phyloP scores from a whole-genome alignment of 495 filamentous ascomycete species.

The Neurospora tetrasperma region DNA sequence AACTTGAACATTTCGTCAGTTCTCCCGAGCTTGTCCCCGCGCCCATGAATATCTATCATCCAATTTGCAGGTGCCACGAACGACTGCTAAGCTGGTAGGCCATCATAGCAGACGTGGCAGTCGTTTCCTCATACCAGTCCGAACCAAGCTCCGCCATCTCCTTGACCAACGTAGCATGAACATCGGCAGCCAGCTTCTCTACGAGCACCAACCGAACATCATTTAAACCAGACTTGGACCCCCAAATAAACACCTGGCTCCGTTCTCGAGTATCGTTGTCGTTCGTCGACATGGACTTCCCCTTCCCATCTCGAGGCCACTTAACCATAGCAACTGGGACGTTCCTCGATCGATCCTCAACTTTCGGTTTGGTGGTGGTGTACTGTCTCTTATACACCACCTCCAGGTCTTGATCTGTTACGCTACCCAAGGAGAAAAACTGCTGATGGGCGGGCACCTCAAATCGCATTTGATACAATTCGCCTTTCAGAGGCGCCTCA shows the following conservation, averaged over 20 bases:
- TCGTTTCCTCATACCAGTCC: neutral
- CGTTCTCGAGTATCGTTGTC: neutral
- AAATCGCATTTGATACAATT: neutral
- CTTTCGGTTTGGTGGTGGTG: neutral
- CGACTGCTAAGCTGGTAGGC: constrained; percentile 16
- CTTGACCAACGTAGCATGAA: neutral
- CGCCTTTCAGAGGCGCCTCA: neutral
- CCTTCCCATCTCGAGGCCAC: neutral
- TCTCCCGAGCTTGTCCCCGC: no score
- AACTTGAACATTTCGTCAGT: no score
- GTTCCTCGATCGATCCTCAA: neutral
- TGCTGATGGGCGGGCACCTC: constrained; percentile 26
- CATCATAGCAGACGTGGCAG: constrained; percentile 18
- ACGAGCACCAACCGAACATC: neutral
- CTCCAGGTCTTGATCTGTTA: neutral
- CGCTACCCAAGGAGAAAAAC: constrained; percentile 12
- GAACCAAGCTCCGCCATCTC: neutral
- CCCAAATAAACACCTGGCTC: neutral
- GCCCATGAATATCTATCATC: no score
- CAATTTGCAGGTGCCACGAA: neutral
- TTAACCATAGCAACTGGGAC: accelerated
- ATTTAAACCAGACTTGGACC: neutral
- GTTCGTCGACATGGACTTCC: neutral
- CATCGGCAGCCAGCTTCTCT: neutral
- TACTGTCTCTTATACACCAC: neutral